Conservation (phyloP, 2,329 filamentous ascomycete genomes). For the Aureobasidium subglaciale region DNA sequence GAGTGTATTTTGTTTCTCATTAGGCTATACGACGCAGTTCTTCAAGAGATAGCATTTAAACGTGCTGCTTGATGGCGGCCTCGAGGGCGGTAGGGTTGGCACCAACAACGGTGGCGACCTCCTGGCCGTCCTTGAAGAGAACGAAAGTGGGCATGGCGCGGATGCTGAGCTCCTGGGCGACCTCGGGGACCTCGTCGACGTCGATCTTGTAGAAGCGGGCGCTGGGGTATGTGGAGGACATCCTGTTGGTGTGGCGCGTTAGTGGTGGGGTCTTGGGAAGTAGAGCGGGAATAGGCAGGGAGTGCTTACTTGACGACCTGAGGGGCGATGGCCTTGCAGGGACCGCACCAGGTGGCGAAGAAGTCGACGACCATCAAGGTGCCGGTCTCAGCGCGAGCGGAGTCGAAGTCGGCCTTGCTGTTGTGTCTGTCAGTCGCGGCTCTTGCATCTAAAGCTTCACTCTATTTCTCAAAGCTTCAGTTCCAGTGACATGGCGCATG, state of each 20-base stretch:
- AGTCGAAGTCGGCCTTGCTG: conserved; percentile 55
- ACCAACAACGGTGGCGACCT: conserved; percentile 67
- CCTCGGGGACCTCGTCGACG: conserved; percentile 71
- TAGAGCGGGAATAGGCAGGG: neutral
- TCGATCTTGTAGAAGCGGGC: conserved; percentile 84
- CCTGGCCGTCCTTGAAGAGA: conserved; percentile 72
- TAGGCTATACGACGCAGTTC: neutral
- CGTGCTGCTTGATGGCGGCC: conserved; percentile 39
- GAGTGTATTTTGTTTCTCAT: conserved; percentile 10
- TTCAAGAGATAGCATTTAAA: conserved; percentile 16
- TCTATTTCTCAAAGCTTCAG: neutral
- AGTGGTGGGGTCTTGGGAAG: conserved; percentile 14
- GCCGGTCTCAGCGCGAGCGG: conserved; percentile 45
- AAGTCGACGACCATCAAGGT: conserved; percentile 73
- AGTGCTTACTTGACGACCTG: conserved; percentile 56
- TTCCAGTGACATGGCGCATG: neutral
- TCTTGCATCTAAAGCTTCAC: neutral
- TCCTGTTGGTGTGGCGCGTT: conserved; percentile 34
- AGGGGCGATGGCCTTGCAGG: conserved; percentile 86
- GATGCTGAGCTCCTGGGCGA: conserved; percentile 70
- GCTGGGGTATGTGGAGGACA: conserved; percentile 52
- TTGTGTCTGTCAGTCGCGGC: conserved; percentile 6
- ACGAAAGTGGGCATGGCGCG: conserved; percentile 91
- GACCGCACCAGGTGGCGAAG: conserved; percentile 87
- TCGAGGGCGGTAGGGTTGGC: conserved; percentile 68